Evolutionary conservation across 2,329 filamentous ascomycete genomes (phyloP), one percentile per base, ranked within the genome.

Genomic region (Botrytis fragariae): DNA sequence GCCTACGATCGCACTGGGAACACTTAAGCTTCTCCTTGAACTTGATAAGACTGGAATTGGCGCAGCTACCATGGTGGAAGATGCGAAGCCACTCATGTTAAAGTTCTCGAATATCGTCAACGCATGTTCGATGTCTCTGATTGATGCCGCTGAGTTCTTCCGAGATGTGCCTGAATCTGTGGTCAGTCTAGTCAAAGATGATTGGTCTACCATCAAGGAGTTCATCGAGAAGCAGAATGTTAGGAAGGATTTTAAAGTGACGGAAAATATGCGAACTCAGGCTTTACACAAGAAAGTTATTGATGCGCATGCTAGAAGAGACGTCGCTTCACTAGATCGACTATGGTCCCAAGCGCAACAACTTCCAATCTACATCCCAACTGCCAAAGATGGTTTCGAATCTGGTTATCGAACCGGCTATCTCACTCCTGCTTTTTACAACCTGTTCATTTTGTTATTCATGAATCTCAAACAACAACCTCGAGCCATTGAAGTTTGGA

Each of bases 401-500:
- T n/a, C 54, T 70, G 32, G 48, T 16, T 64, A 73, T 37, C 64
- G 54, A 62, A 39, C 22, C 60, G 76, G 76, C 7, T 75, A 57
- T 32, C 69, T 81, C n/a, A 76, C 77, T 39, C 22, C 65, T 20
- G 54, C 71, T 7, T 72, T 86, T 6, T 86, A 84, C 74, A 82
- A 84, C 72, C 76, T 82, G 14, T 85, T 89, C 73, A 83, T 89
- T 62, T 79, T 82, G 9, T 80, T 82, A 1, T 87, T 85, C 76
- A 82, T 88, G 79, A 76, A 79, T 3, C 74, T 88, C n/a, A 79
- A 80, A 29, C 80, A 82, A 62, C 79, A 83, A 6, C 77, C 83
- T 45, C 79, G 81, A 18, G 86, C 87, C 0, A 83, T 89, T n/a
- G 82, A 86, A 42, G 83, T 88, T 4, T 90, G 88, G 88, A 88